phyloP scores from a whole-genome alignment of 768 basidiomycete genomes.

The Tricholoma sp. region DNA sequence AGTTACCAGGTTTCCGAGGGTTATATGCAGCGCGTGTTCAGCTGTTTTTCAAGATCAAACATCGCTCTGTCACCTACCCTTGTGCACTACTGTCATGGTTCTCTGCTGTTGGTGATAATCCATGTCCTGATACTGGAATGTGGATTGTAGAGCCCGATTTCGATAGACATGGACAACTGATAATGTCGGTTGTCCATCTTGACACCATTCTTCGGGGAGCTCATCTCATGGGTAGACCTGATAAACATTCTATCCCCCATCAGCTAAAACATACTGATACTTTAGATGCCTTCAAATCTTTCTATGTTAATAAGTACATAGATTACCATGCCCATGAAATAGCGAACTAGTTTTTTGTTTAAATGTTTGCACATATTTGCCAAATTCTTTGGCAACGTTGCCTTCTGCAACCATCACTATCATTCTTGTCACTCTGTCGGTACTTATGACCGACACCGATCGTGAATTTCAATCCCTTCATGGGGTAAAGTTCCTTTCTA shows the following conservation, averaged over 20 bases:
- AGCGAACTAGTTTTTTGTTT: background rate
- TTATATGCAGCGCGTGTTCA: slow-evolving; percentile 18
- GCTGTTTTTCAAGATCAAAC: slow-evolving; percentile 12
- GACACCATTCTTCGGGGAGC: slow-evolving; percentile 25
- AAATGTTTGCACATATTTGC: no score
- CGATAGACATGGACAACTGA: slow-evolving; percentile 4
- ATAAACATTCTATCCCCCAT: background rate
- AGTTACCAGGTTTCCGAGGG: slow-evolving; percentile 3
- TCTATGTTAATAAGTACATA: background rate
- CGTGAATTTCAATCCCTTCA: no score
- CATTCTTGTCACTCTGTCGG: no score
- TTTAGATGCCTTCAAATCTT: background rate
- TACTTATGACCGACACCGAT: no score
- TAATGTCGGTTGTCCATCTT: slow-evolving; percentile 21
- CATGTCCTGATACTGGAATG: slow-evolving; percentile 12
- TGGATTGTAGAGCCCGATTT: slow-evolving; percentile 30
- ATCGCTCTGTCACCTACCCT: background rate
- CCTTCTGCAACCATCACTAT: no score
- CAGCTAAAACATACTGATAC: background rate
- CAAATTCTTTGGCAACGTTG: no score
- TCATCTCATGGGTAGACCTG: slow-evolving; percentile 11
- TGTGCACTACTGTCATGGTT: background rate
- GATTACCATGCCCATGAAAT: background rate
- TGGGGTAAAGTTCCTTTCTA: no score
- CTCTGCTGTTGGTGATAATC: background rate